Conservation (phyloP, 139 green algal genomes). For the Auxenochlorella protothecoides region DNA sequence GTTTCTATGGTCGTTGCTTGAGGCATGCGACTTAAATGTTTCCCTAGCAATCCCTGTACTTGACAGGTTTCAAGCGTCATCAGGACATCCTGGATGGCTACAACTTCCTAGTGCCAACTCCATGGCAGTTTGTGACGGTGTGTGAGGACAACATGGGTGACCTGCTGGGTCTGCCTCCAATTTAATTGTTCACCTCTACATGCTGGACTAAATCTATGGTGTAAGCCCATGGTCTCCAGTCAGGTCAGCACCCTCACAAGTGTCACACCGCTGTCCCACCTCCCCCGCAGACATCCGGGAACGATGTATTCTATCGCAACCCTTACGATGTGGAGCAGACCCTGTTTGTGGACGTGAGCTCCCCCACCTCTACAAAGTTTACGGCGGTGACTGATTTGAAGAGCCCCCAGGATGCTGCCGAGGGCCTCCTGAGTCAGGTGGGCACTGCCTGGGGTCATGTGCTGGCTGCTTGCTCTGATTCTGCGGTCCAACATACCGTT, state of each 20-base stretch:
- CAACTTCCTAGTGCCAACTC: slow-evolving; percentile 63
- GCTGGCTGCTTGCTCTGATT: too few species aligned
- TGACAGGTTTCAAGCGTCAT: slow-evolving; percentile 7
- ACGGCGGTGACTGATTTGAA: slow-evolving; percentile 64
- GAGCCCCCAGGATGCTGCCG: slow-evolving; percentile 60
- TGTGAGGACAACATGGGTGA: neutral
- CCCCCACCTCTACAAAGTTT: slow-evolving; percentile 69
- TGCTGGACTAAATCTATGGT: too few species aligned
- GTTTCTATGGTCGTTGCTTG: too few species aligned
- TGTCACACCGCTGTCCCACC: neutral
- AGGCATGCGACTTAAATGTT: too few species aligned
- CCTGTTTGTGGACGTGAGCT: slow-evolving; percentile 85
- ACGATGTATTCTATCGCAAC: slow-evolving; percentile 85
- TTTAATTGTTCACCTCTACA: neutral
- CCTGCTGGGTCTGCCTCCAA: neutral
- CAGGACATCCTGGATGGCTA: slow-evolving; percentile 82
- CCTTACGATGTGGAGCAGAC: slow-evolving; percentile 78
- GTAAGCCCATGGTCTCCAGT: too few species aligned
- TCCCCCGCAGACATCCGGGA: slow-evolving; percentile 50
- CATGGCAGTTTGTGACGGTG: slow-evolving; percentile 61
- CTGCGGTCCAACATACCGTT: too few species aligned
- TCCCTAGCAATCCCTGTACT: neutral
- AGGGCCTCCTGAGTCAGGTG: slow-evolving; percentile 37
- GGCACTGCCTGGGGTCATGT: neutral
- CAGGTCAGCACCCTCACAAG: too few species aligned